Conservation (phyloP, 2,329 filamentous ascomycete genomes). For the Stagonosporopsis vannaccii region DNA sequence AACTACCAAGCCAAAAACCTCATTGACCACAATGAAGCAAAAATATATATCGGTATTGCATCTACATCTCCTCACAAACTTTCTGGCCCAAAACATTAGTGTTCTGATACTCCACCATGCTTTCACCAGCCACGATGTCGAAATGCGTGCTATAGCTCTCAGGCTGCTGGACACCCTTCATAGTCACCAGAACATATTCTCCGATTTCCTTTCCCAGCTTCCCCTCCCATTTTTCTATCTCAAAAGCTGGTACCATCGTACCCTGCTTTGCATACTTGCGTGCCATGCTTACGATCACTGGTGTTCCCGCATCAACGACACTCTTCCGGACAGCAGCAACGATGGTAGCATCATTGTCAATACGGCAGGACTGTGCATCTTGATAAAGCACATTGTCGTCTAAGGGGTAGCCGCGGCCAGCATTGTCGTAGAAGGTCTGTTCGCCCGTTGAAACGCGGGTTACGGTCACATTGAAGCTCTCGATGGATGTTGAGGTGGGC, state of each 20-base stretch:
- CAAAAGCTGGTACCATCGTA: slow-evolving; percentile 3
- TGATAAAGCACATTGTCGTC: slow-evolving; percentile 13
- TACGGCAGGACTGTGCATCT: slow-evolving; percentile 8
- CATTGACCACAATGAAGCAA: background rate
- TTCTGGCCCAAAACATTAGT: background rate
- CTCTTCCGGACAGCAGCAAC: slow-evolving; percentile 13
- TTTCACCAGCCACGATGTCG: slow-evolving; percentile 9
- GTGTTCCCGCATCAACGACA: background rate
- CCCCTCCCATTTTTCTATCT: slow-evolving; percentile 12
- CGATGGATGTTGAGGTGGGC: slow-evolving; percentile 4
- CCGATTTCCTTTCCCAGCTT: slow-evolving; percentile 1
- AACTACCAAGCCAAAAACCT: background rate
- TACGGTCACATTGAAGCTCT: slow-evolving; percentile 9
- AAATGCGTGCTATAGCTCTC: slow-evolving; percentile 7
- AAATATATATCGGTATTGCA: background rate
- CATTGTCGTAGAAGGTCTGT: slow-evolving; percentile 6
- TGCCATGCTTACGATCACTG: slow-evolving; percentile 6
- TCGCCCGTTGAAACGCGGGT: slow-evolving; percentile 8
- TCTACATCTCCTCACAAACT: slow-evolving; percentile 2
- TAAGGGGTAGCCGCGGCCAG: slow-evolving; percentile 5
- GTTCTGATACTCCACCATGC: background rate
- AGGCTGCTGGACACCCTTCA: slow-evolving; percentile 4
- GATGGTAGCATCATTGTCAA: background rate
- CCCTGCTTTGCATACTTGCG: slow-evolving; percentile 7
- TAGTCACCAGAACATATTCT: background rate